A percentile compares a stretch with the other conserved stretches of the same genome.
phyloP scores from a whole-genome alignment of 192 early-diverging fungal genomes.

The Jimgerdemannia flammicorona region DNA sequence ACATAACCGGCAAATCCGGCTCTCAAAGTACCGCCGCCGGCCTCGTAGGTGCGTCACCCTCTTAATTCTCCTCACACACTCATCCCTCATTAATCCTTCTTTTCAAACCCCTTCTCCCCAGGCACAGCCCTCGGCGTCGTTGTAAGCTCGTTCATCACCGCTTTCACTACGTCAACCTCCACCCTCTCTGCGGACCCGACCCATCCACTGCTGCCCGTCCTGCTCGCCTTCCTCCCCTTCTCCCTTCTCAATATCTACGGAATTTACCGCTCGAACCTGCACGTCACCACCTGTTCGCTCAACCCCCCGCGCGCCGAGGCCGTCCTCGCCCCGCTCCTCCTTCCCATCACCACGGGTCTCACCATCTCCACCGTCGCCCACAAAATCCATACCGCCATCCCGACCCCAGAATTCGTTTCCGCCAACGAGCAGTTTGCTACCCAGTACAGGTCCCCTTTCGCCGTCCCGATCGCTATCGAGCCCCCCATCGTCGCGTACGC shows the following conservation, averaged over 20 bases:
- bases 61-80: not conserved
- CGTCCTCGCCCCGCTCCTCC: constrained; percentile 23
- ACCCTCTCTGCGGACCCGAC: not conserved
- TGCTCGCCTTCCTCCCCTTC: constrained; percentile 66
- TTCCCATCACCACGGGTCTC: not conserved
- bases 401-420: constrained; percentile 33
- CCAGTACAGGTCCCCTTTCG: constrained; percentile 39
- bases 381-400: constrained; percentile 14
- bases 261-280: constrained; percentile 64
- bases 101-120: not conserved
- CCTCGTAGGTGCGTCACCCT: constrained; percentile 57
- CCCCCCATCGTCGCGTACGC: constrained; percentile 29
- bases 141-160: constrained; percentile 42
- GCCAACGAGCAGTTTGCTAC: constrained; percentile 43
- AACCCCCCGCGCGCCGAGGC: constrained; percentile 52
- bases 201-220: constrained; percentile 47
- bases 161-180: constrained; percentile 8
- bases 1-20: constrained; percentile 80
- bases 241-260: constrained; percentile 65
- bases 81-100: not conserved
- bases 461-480: constrained; percentile 42
- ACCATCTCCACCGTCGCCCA: not conserved
- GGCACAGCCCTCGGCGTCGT: constrained; percentile 38
- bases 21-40: constrained; percentile 83
- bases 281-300: constrained; percentile 57